Conservation (phyloP, 2,329 filamentous ascomycete genomes). For the Orbilia brochopaga region DNA sequence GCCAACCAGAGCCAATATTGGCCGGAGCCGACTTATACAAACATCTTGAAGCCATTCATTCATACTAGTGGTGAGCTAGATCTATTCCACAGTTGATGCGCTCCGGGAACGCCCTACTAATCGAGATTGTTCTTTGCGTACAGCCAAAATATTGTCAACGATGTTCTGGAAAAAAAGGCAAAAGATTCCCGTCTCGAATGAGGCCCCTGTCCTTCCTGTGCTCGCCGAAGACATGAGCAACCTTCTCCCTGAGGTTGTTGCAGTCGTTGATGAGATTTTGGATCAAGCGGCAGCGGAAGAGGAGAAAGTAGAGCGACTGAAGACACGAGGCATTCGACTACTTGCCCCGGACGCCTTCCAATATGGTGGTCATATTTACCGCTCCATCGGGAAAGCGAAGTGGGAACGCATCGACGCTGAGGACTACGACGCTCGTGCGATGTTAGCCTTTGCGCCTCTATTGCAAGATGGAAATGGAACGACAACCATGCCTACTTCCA, state of each 20-base stretch:
- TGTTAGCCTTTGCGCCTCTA: neutral
- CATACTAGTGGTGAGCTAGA: too few species aligned
- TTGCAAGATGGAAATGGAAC: too few species aligned
- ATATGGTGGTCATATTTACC: slow-evolving; percentile 22
- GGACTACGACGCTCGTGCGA: neutral
- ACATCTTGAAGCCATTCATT: too few species aligned
- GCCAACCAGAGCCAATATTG: too few species aligned
- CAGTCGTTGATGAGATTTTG: slow-evolving; percentile 24
- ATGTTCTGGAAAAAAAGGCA: slow-evolving; percentile 19
- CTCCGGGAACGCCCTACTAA: too few species aligned
- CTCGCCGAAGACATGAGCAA: neutral
- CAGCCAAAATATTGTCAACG: neutral
- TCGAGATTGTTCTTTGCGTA: too few species aligned
- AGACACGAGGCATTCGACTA: slow-evolving; percentile 13
- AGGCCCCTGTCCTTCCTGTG: slow-evolving; percentile 7
- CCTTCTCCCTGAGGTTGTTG: slow-evolving; percentile 15
- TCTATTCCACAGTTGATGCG: too few species aligned
- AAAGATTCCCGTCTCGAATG: neutral
- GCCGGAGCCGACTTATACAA: too few species aligned
- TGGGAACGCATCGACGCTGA: slow-evolving; percentile 18
- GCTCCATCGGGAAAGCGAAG: slow-evolving; percentile 9
- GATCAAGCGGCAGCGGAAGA: neutral
- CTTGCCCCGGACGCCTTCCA: slow-evolving; percentile 9
- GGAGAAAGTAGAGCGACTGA: slow-evolving; percentile 8
- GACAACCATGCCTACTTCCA: too few species aligned